Base-by-base conservation (phyloP, 2,329 filamentous ascomycete genomes). In the Sclerotinia glacialis region DNA sequence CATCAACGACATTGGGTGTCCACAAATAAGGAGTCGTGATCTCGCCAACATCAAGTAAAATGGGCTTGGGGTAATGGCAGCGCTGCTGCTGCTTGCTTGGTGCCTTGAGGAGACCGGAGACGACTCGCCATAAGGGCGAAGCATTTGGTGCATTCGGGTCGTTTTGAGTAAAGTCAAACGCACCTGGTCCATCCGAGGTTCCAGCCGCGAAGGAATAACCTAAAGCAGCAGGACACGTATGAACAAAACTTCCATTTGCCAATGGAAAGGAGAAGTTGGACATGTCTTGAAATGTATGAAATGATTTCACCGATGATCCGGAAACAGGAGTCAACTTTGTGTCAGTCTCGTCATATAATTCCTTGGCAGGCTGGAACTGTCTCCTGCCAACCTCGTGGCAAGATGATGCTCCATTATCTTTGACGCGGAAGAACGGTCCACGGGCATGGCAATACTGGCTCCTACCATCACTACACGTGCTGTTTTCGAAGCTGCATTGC, bases 131-230 rank as follows among this genome's bases (percentile, higher is more conserved):
- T 5, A 97, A 79, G 2, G 81, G 83, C 0, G 81, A 83, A 28
- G 84, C 85, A 50, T 88, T 84, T 0, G 92, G 89, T n/a, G 85
- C 82, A 42, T 88, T 88, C 0, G 89, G 88, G 70, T 91, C 85
- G 71, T 93, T 93, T 75, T 98, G 94, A 1, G 91, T 95, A 76
- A 98, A 97, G 78, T 98, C 94, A 74, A 97, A 96, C 0, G 87
- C 88, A 0, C 94, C 94, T 0, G 94, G 93, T 7, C 94, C 92
- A 76, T 98, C 94, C 0, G 92, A 91, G 0, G 94, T 98, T 14
- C 94, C 94, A 0, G 91, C 94, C 0, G 94, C 94, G 76, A 98
- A 98, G 0, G 91, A 93, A 76, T 95, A 96, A 7, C 94, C 94
- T 68, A 98, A 80, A 0, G 93, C 92, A 0, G 93, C 93, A 4